These are phyloP conservation scores for Amphicarpaea edgeworthii DNA, from an alignment of 306 rosid genomes.

Conservation along the genomic window DNA sequence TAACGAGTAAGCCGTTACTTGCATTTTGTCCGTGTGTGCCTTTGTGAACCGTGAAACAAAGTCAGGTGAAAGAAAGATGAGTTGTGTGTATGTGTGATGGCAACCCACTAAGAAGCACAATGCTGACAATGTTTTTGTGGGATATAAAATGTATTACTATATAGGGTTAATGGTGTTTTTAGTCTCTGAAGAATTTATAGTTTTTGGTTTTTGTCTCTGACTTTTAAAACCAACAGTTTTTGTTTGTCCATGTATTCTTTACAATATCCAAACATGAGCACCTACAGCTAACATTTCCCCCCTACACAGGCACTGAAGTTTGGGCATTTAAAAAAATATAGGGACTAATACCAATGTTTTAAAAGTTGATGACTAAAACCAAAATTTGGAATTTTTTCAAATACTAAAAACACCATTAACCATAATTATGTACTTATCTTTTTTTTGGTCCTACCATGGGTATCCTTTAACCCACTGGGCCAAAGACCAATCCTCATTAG, in stretches of 20 bases:
- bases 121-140: not conserved
- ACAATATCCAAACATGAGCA: not conserved
- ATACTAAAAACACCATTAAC: not conserved
- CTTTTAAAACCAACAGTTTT: not conserved
- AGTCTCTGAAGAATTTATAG: not conserved
- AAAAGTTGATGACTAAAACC: not conserved
- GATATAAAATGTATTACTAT: conserved; percentile 13
- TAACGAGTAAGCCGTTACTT: not conserved
- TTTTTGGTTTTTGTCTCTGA: not conserved
- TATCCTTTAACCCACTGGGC: no score
- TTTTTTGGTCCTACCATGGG: no score
- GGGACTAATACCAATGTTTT: not conserved
- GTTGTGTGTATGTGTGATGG: not conserved
- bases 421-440: not conserved
- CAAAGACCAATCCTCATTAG: no score
- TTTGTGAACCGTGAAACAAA: conserved; percentile 28
- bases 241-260: not conserved
- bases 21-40: not conserved
- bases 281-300: not conserved
- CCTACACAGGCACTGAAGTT: not conserved
- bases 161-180: not conserved
- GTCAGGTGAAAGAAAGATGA: not conserved
- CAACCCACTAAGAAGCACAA: not conserved
- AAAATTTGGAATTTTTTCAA: not conserved
- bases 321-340: not conserved